A percentile compares a stretch with the other conserved stretches of the same genome.
Evolutionary conservation across 768 basidiomycete genomes (phyloP).

Genomic region (Suillus variegatus): DNA sequence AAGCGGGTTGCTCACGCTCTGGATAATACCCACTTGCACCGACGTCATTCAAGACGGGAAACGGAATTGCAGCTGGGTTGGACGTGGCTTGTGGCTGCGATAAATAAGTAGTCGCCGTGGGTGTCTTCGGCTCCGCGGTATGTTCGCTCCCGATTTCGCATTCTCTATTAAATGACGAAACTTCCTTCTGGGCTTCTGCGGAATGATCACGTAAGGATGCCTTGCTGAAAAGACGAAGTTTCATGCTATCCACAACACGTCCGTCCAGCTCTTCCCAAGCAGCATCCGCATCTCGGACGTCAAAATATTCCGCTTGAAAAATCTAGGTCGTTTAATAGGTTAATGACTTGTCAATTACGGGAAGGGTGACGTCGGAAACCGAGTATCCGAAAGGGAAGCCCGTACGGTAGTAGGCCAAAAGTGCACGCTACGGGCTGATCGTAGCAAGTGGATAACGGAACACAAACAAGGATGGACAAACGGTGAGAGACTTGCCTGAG

Average conservation of each 20-base stretch:
- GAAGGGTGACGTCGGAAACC: background rate
- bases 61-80: constrained; percentile 24
- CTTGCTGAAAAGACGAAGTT: constrained; percentile 44
- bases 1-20: constrained; percentile 23
- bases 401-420: constrained; percentile 7
- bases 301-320: constrained; percentile 69
- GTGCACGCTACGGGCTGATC: constrained; percentile 4
- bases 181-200: constrained; percentile 31
- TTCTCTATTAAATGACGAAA: constrained; percentile 23
- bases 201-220: constrained; percentile 25
- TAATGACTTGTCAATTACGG: background rate
- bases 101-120: constrained; percentile 35
- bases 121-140: constrained; percentile 40
- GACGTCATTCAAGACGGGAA: constrained; percentile 26
- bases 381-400: constrained; percentile 8
- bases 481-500: constrained; percentile 28
- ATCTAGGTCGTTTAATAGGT: constrained; percentile 24
- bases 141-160: constrained; percentile 31
- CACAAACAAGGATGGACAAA: constrained; percentile 2
- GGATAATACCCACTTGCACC: constrained; percentile 19
- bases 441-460: background rate
- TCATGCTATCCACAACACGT: constrained; percentile 52
- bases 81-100: constrained; percentile 30
- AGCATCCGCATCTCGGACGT: constrained; percentile 55
- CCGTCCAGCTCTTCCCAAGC: constrained; percentile 55